A percentile compares a stretch with the other conserved stretches of the same genome.
phyloP scores from a whole-genome alignment of 441 rosid species.

The Viola pubescens region DNA sequence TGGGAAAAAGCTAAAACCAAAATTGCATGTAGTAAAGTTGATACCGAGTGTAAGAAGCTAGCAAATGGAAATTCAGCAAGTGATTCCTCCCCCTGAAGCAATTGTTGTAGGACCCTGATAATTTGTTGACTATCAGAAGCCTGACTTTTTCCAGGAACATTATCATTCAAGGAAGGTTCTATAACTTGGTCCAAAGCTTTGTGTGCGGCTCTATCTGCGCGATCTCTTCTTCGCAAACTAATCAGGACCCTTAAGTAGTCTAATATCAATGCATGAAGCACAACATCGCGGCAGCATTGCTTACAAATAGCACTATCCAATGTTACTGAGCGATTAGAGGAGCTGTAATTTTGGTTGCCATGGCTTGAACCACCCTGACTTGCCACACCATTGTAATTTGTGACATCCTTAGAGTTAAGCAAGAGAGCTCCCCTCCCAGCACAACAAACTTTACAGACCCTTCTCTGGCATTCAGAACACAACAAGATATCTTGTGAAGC shows the following conservation, averaged over 20 bases:
- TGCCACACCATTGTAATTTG: constrained; percentile 29
- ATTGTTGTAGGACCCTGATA: constrained; percentile 31
- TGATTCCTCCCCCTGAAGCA: constrained; percentile 65
- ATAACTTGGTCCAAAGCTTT: constrained; percentile 59
- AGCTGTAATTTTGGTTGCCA: constrained; percentile 47
- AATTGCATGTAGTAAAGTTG: background rate
- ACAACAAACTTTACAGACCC: constrained; percentile 80
- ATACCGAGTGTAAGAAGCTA: constrained; percentile 80
- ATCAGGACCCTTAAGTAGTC: constrained; percentile 85
- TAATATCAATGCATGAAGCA: constrained; percentile 71
- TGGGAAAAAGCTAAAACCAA: too few species aligned
- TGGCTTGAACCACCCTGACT: constrained; percentile 55
- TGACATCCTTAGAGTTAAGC: constrained; percentile 48
- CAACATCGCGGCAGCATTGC: constrained; percentile 60
- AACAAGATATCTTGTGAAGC: constrained; percentile 40
- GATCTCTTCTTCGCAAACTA: constrained; percentile 68
- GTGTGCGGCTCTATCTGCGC: constrained; percentile 58
- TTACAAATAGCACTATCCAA: constrained; percentile 64
- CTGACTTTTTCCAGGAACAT: constrained; percentile 33
- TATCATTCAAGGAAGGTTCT: constrained; percentile 40
- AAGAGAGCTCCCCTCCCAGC: constrained; percentile 91
- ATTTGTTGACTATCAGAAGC: constrained; percentile 30
- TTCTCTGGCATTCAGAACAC: constrained; percentile 69
- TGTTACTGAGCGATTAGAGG: constrained; percentile 42
- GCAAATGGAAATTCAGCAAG: constrained; percentile 91